Base-by-base conservation (phyloP, 2,329 filamentous ascomycete genomes). In the Diplodia corticola region DNA sequence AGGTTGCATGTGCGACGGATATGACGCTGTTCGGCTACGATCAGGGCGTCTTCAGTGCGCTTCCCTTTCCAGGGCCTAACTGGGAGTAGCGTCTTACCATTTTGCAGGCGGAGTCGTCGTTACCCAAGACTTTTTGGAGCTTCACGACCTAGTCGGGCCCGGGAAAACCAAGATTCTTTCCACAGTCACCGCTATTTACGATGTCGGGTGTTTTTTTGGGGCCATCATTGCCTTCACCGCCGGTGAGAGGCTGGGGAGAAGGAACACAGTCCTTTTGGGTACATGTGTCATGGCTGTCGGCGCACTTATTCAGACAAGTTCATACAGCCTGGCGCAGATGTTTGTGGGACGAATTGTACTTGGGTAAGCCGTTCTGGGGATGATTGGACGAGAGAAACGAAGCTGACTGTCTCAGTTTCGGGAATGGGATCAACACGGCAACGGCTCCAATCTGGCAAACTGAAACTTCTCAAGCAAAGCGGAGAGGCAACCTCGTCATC, bases 191-290 rank as follows among this genome's bases (percentile, higher is more conserved):
- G 84, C 85, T 1, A 83, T 86, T 64, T 87, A 87, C 72, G 84
- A 87, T 68, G 79, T 88, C 28, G 85, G 85, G 9, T 88, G 85
- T 71, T 87, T 88, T 73, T 75, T 87, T 50, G 86, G 86, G 15
- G 85, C 80, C 2, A 75, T 85, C 33, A 70, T 80, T 2, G 79
- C 81, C 20, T 82, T 86, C 65, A 72, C 76, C 15, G 71, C 82
- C 30, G 83, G 83, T n/a, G 83, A 85, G 44, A 72, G 70, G 2
- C 73, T 84, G 1, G 83, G 84, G 2, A 75, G 84, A 30, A 82
- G 81, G 67, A 81, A 80, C 64, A 79, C 77, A 26, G 78, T 85
- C 51, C 72, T 85, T 51, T 68, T 82, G 1, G 83, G 82, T 5
- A 82, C 81, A 0, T 78, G 77, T 0, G 79, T 84, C 67, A 83